Percentiles rank a stretch among this genome's conserved stretches.
phyloP scores from a whole-genome alignment of 2,329 filamentous ascomycete species.

The Colletotrichum paranaense region DNA sequence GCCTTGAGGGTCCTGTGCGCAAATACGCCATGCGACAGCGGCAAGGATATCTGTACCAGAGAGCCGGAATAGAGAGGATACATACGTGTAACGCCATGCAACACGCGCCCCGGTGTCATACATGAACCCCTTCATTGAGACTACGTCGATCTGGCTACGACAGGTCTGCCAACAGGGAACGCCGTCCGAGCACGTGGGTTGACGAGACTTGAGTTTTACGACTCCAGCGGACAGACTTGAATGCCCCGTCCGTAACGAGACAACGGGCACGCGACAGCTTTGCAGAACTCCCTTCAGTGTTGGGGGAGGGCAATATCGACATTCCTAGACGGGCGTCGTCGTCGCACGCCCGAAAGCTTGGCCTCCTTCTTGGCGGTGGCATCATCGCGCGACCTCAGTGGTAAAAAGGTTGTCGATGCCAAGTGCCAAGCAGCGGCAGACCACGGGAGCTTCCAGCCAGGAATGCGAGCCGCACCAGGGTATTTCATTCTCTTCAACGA shows the following conservation, averaged over 20 bases:
- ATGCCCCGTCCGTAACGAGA: constrained; percentile 9
- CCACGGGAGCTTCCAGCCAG: constrained; percentile 14
- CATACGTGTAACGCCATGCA: neutral
- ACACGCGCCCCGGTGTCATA: neutral
- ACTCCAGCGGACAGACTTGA: neutral
- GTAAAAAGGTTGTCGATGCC: constrained; percentile 9
- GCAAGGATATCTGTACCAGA: neutral
- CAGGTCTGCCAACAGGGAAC: constrained; percentile 18
- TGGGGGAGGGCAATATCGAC: neutral
- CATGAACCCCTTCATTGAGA: neutral
- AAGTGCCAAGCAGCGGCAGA: constrained; percentile 31
- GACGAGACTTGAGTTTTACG: neutral
- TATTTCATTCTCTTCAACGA: neutral
- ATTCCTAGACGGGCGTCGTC: neutral
- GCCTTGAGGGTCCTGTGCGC: neutral
- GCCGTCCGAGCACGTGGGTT: constrained; percentile 19
- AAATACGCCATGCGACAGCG: neutral
- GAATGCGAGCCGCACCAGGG: constrained; percentile 23
- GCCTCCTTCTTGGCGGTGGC: constrained; percentile 21
- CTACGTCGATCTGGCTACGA: too few relatives aligned
- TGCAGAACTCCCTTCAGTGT: neutral
- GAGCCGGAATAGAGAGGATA: neutral
- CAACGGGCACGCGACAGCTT: constrained; percentile 30
- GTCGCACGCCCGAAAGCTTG: constrained; percentile 11
- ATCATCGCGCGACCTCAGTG: neutral